phyloP scores from a whole-genome alignment of 2,329 filamentous ascomycete genomes.

The Endocalyx cinctus region DNA sequence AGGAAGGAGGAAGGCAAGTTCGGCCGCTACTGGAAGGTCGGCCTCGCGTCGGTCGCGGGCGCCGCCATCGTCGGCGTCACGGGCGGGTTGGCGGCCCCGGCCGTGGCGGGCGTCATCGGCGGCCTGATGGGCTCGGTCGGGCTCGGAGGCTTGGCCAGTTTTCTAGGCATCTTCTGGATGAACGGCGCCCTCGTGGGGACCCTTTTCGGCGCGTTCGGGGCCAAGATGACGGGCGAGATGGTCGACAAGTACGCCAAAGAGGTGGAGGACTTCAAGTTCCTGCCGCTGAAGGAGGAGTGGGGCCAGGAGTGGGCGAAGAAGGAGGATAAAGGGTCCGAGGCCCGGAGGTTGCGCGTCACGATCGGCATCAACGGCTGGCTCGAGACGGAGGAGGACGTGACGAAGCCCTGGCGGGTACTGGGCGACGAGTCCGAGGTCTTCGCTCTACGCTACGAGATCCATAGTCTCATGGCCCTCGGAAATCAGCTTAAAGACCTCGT shows the following conservation, averaged over 20 bases:
- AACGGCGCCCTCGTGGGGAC: constrained; percentile 81
- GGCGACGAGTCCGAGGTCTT: constrained; percentile 72
- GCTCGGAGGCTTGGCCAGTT: constrained; percentile 78
- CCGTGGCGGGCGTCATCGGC: constrained; percentile 81
- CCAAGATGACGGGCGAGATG: constrained; percentile 72
- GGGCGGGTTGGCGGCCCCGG: constrained; percentile 81
- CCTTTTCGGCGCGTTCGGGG: constrained; percentile 85
- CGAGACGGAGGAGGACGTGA: constrained; percentile 67
- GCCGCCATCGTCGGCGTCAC: constrained; percentile 89
- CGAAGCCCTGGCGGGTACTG: constrained; percentile 74
- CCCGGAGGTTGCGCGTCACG: constrained; percentile 65
- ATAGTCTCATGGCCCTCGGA: constrained; percentile 71
- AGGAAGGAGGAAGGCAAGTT: constrained; percentile 66
- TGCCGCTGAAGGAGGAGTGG: constrained; percentile 59
- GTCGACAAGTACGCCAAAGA: constrained; percentile 85
- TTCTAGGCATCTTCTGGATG: constrained; percentile 80
- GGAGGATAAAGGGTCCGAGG: constrained; percentile 20
- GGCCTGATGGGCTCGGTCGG: constrained; percentile 82
- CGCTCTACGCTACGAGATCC: constrained; percentile 77
- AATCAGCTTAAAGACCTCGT: constrained; percentile 68
- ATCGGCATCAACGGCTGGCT: constrained; percentile 89
- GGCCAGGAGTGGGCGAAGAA: constrained; percentile 27
- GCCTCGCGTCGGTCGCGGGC: constrained; percentile 80
- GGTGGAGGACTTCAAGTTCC: constrained; percentile 75
- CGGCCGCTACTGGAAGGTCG: constrained; percentile 81